phyloP scores from a whole-genome alignment of 805 yeast genomes.

The Candida ascalaphidarum region DNA sequence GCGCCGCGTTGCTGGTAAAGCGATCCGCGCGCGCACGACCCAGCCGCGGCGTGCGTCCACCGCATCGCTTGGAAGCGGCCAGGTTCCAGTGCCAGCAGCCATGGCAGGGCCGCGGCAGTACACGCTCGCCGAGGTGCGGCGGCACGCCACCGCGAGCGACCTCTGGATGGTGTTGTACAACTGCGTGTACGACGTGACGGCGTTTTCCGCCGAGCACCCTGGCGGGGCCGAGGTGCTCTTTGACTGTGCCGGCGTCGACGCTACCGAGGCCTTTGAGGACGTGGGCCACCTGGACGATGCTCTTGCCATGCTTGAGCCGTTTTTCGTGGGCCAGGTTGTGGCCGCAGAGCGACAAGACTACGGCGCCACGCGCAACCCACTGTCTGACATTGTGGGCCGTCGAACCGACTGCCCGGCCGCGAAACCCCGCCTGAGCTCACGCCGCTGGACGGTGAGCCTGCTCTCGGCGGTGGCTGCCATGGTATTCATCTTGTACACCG shows the following conservation, averaged over 20 bases:
- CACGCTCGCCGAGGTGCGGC: slow-evolving; percentile 44
- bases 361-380: slow-evolving; percentile 5
- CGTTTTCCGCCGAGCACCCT: slow-evolving; percentile 73
- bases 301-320: slow-evolving; percentile 20
- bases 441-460: too few relatives aligned
- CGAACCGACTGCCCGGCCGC: too few relatives aligned
- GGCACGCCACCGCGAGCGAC: slow-evolving; percentile 69
- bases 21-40: too few relatives aligned
- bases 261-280: slow-evolving; percentile 56
- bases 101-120: slow-evolving; percentile 2
- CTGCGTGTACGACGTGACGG: slow-evolving; percentile 68
- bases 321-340: slow-evolving; percentile 18
- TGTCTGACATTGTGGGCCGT: too few relatives aligned
- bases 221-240: slow-evolving; percentile 64
- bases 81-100: too few relatives aligned
- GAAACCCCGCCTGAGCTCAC: too few relatives aligned
- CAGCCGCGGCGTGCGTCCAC: neutral
- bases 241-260: slow-evolving; percentile 74
- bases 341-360: slow-evolving; percentile 9
- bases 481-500: too few relatives aligned
- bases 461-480: too few relatives aligned
- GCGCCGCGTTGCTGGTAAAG: too few relatives aligned
- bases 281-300: slow-evolving; percentile 23
- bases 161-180: slow-evolving; percentile 81
- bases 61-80: too few relatives aligned